Base-by-base conservation (phyloP, 2,329 filamentous ascomycete genomes). In the Trichophyton verrucosum region DNA sequence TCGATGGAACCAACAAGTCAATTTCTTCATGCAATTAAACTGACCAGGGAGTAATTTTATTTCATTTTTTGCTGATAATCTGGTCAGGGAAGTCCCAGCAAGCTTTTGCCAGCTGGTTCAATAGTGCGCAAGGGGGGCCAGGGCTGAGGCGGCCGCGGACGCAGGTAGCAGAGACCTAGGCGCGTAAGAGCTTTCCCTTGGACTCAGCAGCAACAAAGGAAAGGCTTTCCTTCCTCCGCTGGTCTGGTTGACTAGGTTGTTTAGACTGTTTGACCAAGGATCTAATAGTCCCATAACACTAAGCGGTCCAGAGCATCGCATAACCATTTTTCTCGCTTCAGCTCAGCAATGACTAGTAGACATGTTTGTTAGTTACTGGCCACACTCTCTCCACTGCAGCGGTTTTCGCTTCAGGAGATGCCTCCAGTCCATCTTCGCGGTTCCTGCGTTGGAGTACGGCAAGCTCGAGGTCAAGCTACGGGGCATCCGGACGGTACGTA, bases 401-500 rank as follows among this genome's bases (percentile, higher is more conserved):
- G 9, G 24, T 55, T 36, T 38, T 38, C 11, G 33, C 33, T 38
- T 38, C 11, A 7, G 33, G 33, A 13, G 9, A 13, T 11, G 13
- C 27, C 15, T 33, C 17, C 27, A 33, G 17, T 36, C 49, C 27
- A 36, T 36, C 8, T 13, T 13, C 13, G 7, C 1, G 27, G 49
- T 55, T 55, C 49, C 49, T 55, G 49, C 49, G 27, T 55, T 55
- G 49, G 49, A 55, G 30, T 36, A 17, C 49, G 30, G 49, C 49
- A 55, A 36, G 49, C 49, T 55, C 49, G n/a, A 33, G 27, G 49
- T 55, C 49, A 30, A 53, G 49, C 11, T 53, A 53, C 24, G 49
- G 24, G 27, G 13, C 49, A 53, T 30, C 49, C 49, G 49, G 15
- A 36, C 49, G 5, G 49, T 55, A 55, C 49, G 49, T 55, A 55